A percentile compares a stretch with the other conserved stretches of the same genome.
Conservation (phyloP, 2,329 filamentous ascomycete species). For the Fusarium graminum region DNA sequence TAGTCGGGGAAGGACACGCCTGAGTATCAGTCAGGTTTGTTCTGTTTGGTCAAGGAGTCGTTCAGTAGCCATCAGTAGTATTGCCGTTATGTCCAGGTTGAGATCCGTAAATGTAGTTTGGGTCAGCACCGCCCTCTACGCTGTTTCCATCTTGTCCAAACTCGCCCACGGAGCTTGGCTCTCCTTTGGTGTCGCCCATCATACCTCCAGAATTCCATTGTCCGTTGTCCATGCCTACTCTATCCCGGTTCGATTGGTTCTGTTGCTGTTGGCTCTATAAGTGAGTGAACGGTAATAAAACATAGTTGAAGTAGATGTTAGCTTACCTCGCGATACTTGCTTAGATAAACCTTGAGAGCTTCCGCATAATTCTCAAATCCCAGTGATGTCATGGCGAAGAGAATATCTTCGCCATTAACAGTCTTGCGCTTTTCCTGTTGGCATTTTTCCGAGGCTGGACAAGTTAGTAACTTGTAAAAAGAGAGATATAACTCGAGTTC, state of each 20-base stretch:
- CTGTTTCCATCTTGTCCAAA: slow-evolving; percentile 59
- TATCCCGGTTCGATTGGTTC: slow-evolving; percentile 58
- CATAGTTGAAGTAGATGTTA: background rate
- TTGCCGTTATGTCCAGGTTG: slow-evolving; percentile 71
- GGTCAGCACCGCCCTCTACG: slow-evolving; percentile 58
- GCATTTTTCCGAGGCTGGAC: slow-evolving; percentile 94
- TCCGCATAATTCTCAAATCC: slow-evolving; percentile 99
- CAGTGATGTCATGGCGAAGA: slow-evolving; percentile 98
- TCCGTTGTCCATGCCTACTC: slow-evolving; percentile 53
- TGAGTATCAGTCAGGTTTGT: background rate
- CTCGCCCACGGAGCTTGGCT: slow-evolving; percentile 53
- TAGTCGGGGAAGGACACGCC: no score
- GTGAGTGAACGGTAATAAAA: slow-evolving; percentile 9
- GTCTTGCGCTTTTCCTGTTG: slow-evolving; percentile 99
- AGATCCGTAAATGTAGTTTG: slow-evolving; percentile 67
- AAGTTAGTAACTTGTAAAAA: slow-evolving; percentile 41
- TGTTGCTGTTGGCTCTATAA: slow-evolving; percentile 53
- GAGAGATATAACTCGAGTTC: slow-evolving; percentile 36
- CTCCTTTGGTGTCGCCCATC: slow-evolving; percentile 53
- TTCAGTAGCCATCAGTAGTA: slow-evolving; percentile 65
- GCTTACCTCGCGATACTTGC: slow-evolving; percentile 96
- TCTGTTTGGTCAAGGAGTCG: background rate
- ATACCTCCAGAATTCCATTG: slow-evolving; percentile 51
- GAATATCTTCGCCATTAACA: slow-evolving; percentile 97
- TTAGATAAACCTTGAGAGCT: slow-evolving; percentile 96